Conservation (phyloP, 169 alveolate genomes). For the Theileria annulata region DNA sequence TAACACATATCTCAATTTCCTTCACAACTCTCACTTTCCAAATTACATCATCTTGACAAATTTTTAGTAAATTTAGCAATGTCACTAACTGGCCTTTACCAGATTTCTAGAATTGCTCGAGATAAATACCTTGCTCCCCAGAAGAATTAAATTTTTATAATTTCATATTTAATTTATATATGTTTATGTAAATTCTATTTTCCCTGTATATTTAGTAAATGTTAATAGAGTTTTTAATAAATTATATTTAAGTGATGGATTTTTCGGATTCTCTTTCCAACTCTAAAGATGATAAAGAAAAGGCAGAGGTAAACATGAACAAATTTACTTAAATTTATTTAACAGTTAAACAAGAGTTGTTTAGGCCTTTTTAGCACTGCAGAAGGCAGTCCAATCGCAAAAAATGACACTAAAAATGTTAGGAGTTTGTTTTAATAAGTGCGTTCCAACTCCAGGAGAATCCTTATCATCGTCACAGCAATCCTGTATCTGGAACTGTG, state of each 20-base stretch:
- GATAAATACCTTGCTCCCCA: slow-evolving; percentile 33
- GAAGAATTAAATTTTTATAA: slow-evolving; percentile 12
- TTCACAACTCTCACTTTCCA: background rate
- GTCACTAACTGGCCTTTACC: slow-evolving; percentile 77
- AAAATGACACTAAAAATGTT: slow-evolving; percentile 61
- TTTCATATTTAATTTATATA: background rate
- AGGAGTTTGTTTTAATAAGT: slow-evolving; percentile 64
- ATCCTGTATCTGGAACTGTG: slow-evolving; percentile 66
- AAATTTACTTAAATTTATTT: background rate
- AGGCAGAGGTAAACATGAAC: slow-evolving; percentile 59
- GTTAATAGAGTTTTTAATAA: background rate
- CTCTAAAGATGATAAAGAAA: slow-evolving; percentile 56
- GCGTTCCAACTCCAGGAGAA: slow-evolving; percentile 71
- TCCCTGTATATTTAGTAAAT: background rate
- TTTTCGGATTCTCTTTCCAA: slow-evolving; percentile 18
- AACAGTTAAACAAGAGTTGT: background rate
- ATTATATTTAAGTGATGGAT: slow-evolving; percentile 29
- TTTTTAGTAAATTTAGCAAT: slow-evolving; percentile 69
- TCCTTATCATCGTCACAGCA: slow-evolving; percentile 57
- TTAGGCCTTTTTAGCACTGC: slow-evolving; percentile 58
- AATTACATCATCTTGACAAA: background rate
- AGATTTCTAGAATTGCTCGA: slow-evolving; percentile 52
- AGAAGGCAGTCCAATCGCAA: slow-evolving; percentile 69
- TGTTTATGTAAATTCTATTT: background rate
- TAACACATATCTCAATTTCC: background rate